Percentiles rank a stretch among this genome's conserved stretches.
Evolutionary conservation across 2,329 filamentous ascomycete species (phyloP).

Genomic region (Tolypocladium ovalisporum): DNA sequence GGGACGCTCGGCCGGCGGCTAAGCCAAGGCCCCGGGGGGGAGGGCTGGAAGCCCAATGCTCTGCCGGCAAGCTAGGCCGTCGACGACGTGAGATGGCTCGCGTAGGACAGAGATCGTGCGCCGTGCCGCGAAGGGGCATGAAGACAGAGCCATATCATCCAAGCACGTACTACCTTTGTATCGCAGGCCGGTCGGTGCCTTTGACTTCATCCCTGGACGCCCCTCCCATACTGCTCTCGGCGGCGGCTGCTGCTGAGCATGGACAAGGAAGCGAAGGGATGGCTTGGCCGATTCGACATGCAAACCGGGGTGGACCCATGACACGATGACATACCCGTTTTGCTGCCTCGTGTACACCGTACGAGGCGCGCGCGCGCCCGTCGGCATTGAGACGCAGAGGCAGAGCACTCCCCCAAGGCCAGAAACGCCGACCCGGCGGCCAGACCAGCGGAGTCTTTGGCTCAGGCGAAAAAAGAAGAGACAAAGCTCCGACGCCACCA

Average conservation of each 20-base stretch:
- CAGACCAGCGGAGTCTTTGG: neutral
- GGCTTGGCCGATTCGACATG: neutral
- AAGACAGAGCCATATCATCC: neutral
- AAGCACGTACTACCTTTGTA: neutral
- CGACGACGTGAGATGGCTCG: slow-evolving; percentile 1
- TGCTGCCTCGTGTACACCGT: neutral
- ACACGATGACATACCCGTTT: neutral
- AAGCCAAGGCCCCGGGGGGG: neutral
- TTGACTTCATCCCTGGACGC: neutral
- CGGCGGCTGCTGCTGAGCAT: neutral
- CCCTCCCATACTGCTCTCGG: neutral
- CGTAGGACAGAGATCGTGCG: slow-evolving; percentile 3
- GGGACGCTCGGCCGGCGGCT: neutral
- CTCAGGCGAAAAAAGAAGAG: neutral
- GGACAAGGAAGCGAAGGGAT: neutral
- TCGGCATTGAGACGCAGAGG: neutral
- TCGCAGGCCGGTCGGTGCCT: neutral
- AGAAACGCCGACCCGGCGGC: neutral
- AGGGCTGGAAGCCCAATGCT: neutral
- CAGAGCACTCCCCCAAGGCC: neutral
- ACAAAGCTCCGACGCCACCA: neutral
- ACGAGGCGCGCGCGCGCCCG: neutral
- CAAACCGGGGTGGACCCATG: neutral
- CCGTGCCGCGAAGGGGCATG: neutral
- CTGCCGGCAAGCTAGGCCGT: neutral